These are phyloP conservation scores for Phyllostachys edulis DNA, from an alignment of 176 grass and related monocot species.

Conservation along the genomic window DNA sequence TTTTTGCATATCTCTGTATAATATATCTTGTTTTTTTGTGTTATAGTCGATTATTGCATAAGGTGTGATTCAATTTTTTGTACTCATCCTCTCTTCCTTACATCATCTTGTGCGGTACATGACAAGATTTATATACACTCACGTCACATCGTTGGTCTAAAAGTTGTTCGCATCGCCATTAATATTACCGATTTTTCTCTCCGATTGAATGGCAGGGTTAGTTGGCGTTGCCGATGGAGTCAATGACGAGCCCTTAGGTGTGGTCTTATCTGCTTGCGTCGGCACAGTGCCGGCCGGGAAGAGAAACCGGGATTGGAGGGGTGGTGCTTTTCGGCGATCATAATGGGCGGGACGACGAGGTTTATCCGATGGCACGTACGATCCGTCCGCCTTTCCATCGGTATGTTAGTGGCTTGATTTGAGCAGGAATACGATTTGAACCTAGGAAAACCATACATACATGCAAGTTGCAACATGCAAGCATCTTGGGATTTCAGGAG, in stretches of 20 bases:
- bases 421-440: background rate
- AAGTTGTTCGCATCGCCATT: background rate
- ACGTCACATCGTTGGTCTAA: no score
- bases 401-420: background rate
- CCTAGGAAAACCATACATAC: background rate
- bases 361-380: background rate
- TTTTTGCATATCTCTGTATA: no score
- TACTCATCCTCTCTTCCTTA: no score
- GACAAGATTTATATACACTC: no score
- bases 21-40: no score
- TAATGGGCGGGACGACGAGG: background rate
- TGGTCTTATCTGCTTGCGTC: background rate
- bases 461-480: no score
- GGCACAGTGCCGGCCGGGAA: no score
- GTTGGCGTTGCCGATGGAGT: background rate
- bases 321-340: background rate
- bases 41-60: no score
- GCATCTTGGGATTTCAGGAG: background rate
- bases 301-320: background rate
- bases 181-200: background rate
- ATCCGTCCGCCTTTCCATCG: background rate
- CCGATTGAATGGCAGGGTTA: background rate
- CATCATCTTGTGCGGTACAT: no score
- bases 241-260: background rate
- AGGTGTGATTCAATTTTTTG: no score